phyloP scores from a whole-genome alignment of 2,329 filamentous ascomycete genomes.

The Pseudocercospora eumusae region DNA sequence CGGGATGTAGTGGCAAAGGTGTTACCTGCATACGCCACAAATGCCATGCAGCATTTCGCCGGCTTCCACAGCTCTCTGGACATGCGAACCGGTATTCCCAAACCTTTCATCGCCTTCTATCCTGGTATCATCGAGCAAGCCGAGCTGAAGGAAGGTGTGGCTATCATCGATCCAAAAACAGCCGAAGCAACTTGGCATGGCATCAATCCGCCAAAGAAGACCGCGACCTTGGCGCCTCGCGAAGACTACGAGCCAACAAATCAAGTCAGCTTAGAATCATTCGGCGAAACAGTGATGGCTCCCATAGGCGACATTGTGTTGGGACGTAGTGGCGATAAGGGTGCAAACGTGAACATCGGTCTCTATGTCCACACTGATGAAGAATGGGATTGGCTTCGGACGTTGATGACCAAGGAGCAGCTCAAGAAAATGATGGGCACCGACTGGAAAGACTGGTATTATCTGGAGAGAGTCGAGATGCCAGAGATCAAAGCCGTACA shows the following conservation, averaged over 20 bases:
- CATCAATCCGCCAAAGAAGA: conserved; percentile 30
- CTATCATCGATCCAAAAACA: conserved; percentile 27
- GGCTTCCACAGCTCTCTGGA: conserved; percentile 34
- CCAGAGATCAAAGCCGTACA: conserved; percentile 44
- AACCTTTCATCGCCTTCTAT: conserved; percentile 33
- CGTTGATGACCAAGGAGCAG: conserved; percentile 31
- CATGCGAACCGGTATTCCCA: conserved; percentile 30
- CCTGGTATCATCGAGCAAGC: conserved; percentile 29
- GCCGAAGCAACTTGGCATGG: conserved; percentile 25
- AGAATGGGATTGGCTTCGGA: conserved; percentile 38
- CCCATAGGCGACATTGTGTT: conserved; percentile 41
- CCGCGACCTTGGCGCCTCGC: conserved; percentile 26
- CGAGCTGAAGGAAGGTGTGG: conserved; percentile 30
- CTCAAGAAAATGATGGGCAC: conserved; percentile 35
- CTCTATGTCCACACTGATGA: conserved; percentile 43
- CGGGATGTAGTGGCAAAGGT: conserved; percentile 29
- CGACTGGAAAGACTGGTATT: conserved; percentile 35
- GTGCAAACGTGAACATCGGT: conserved; percentile 37
- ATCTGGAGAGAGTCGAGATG: conserved; percentile 44
- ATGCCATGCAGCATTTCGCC: conserved; percentile 34
- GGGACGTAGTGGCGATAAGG: conserved; percentile 39
- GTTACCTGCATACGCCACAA: conserved; percentile 27
- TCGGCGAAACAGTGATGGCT: conserved; percentile 41
- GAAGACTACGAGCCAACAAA: conserved; percentile 38
- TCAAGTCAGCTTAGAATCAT: conserved; percentile 36